Percentiles rank a stretch among this genome's conserved stretches.
Conservation (phyloP, 805 yeast species). For the Hanseniaspora hatyaiensis region DNA sequence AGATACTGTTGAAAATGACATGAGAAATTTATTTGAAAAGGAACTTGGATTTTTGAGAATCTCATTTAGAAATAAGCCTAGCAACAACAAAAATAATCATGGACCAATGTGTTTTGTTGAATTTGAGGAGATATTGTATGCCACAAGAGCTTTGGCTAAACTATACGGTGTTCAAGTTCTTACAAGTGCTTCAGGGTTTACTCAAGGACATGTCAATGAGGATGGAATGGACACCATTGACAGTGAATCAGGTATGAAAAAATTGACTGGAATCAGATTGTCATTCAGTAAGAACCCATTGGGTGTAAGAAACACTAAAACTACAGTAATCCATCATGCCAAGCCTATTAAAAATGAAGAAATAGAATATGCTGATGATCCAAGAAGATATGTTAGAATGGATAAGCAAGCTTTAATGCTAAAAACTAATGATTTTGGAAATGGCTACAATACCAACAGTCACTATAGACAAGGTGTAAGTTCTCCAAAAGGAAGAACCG, state of each 20-base stretch:
- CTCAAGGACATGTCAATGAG: slow-evolving; percentile 29
- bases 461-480: not conserved
- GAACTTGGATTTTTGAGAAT: slow-evolving; percentile 88
- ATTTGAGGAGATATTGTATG: slow-evolving; percentile 89
- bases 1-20: slow-evolving; percentile 88
- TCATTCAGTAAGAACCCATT: slow-evolving; percentile 93
- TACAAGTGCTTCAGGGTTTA: slow-evolving; percentile 37
- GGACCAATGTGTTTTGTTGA: slow-evolving; percentile 99
- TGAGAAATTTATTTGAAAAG: slow-evolving; percentile 72
- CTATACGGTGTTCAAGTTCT: slow-evolving; percentile 86
- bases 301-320: slow-evolving; percentile 76
- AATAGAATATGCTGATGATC: slow-evolving; percentile 3
- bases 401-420: not conserved
- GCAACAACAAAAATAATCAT: slow-evolving; percentile 42
- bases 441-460: not conserved
- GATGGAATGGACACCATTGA: slow-evolving; percentile 28
- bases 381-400: slow-evolving; percentile 7
- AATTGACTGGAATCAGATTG: slow-evolving; percentile 85
- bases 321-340: slow-evolving; percentile 29
- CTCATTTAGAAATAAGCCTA: slow-evolving; percentile 71
- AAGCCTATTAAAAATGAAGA: not conserved
- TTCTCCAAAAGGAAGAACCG: not conserved
- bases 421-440: not conserved
- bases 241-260: slow-evolving; percentile 18
- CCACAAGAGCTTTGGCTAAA: slow-evolving; percentile 88